These are phyloP conservation scores for Penicillium maclennaniae DNA, from an alignment of 495 filamentous ascomycete genomes.

Conservation along the genomic window DNA sequence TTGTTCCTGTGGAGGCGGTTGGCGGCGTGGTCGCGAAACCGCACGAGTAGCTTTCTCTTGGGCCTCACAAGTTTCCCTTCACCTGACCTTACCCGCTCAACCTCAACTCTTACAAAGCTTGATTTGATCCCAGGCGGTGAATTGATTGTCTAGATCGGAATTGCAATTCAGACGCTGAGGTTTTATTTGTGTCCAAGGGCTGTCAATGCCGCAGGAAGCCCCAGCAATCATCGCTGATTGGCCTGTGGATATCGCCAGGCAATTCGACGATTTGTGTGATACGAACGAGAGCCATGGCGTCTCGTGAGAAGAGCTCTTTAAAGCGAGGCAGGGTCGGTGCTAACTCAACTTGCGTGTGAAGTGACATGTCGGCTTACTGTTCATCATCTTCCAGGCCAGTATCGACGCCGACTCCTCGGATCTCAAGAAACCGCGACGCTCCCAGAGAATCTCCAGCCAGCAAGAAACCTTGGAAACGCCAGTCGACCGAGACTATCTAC, in stretches of 20 bases:
- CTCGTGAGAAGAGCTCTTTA: conserved; percentile 50
- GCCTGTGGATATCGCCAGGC: conserved; percentile 12
- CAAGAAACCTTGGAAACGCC: conserved; percentile 54
- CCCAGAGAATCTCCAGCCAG: conserved; percentile 51
- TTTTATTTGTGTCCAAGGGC: not conserved
- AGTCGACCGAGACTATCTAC: conserved; percentile 63
- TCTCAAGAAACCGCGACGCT: conserved; percentile 50
- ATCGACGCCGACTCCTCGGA: conserved; percentile 40
- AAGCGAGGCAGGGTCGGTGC: conserved; percentile 48
- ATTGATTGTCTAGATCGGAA: not conserved
- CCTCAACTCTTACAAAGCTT: not conserved
- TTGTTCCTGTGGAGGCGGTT: conserved; percentile 5
- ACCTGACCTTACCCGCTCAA: not conserved
- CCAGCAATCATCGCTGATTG: conserved; percentile 14
- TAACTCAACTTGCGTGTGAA: not conserved
- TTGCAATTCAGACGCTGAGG: not conserved
- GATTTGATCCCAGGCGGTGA: not conserved
- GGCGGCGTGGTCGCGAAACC: conserved; percentile 4
- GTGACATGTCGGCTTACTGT: not conserved
- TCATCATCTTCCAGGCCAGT: conserved; percentile 29
- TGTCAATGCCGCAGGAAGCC: conserved; percentile 9
- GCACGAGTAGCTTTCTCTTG: conserved; percentile 5
- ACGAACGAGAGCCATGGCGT: conserved; percentile 38
- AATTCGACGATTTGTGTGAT: conserved; percentile 4
- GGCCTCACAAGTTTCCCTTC: conserved; percentile 2